Conservation (phyloP, 2,329 filamentous ascomycete species). For the Fusarium sp. region DNA sequence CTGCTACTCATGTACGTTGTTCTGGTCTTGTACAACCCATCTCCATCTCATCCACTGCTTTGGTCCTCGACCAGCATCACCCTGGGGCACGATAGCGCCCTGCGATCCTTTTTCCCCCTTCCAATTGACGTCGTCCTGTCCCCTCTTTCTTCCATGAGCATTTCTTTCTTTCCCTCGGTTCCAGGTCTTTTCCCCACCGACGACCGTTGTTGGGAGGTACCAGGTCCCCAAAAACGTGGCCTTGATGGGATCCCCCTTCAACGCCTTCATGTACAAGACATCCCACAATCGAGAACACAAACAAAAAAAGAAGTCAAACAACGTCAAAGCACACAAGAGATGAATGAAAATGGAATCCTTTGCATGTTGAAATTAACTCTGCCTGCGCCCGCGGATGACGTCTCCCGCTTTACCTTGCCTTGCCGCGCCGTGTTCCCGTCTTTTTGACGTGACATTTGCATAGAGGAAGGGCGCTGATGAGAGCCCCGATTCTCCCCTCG, state of each 20-base stretch:
- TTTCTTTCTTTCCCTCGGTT: slow-evolving; percentile 15
- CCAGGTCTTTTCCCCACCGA: not conserved
- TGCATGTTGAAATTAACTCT: not conserved
- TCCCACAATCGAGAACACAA: not conserved
- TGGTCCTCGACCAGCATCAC: slow-evolving; percentile 41
- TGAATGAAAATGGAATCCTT: slow-evolving; percentile 6
- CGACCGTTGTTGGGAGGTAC: not conserved
- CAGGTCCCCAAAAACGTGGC: slow-evolving; percentile 27
- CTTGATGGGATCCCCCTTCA: slow-evolving; percentile 33
- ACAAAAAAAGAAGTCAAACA: slow-evolving; percentile 4
- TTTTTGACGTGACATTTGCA: not conserved
- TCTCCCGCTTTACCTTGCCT: not conserved
- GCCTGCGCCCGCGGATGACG: not conserved
- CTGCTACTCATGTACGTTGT: slow-evolving; percentile 1
- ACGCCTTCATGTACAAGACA: not conserved
- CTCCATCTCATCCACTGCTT: slow-evolving; percentile 32
- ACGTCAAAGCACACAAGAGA: not conserved
- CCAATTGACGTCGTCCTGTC: slow-evolving; percentile 14
- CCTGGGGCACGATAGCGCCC: slow-evolving; percentile 18
- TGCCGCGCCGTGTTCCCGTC: not conserved
- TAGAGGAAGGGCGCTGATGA: not conserved
- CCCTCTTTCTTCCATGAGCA: slow-evolving; percentile 5
- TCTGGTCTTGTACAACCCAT: not conserved
- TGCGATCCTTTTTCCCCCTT: slow-evolving; percentile 10
- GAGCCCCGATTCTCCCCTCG: not conserved